phyloP scores from a whole-genome alignment of 495 filamentous ascomycete genomes.

The Aspergillus avenaceus region DNA sequence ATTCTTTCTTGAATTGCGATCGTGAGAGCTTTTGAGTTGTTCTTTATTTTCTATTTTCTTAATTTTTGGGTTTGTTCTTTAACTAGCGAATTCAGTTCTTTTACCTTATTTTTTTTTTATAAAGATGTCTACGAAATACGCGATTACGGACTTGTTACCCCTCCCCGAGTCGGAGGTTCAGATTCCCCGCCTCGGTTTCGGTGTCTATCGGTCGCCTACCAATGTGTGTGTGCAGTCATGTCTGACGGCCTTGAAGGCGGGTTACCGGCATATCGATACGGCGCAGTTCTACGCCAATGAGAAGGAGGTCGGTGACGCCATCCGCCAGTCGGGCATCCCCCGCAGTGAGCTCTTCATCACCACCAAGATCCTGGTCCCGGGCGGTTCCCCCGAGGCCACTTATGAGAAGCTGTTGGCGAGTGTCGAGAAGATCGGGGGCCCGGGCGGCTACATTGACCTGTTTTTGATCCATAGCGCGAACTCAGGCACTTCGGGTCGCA shows the following conservation, averaged over 20 bases:
- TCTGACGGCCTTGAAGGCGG: constrained; percentile 55
- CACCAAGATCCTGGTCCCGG: constrained; percentile 59
- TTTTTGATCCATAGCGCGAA: constrained; percentile 65
- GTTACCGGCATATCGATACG: constrained; percentile 72
- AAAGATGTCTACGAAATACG: constrained; percentile 35
- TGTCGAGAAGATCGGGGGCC: constrained; percentile 55
- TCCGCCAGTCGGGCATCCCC: constrained; percentile 48
- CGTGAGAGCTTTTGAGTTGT: neutral
- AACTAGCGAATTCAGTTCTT: too few species aligned
- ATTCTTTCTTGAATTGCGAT: neutral
- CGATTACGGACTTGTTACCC: constrained; percentile 47
- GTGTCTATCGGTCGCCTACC: constrained; percentile 58
- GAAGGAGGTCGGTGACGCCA: constrained; percentile 58
- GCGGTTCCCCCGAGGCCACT: constrained; percentile 52
- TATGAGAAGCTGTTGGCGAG: constrained; percentile 56
- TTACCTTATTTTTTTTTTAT: too few species aligned
- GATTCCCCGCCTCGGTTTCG: constrained; percentile 71
- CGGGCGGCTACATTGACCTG: constrained; percentile 63
- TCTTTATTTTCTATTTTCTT: neutral
- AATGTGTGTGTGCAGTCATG: constrained; percentile 51
- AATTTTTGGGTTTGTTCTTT: neutral
- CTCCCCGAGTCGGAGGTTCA: constrained; percentile 50
- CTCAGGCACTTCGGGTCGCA: constrained; percentile 47
- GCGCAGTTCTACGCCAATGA: constrained; percentile 72
- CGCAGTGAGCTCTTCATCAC: constrained; percentile 62